Base-by-base conservation (phyloP, 106 monocot species). In the Platanthera guangdongensis region DNA sequence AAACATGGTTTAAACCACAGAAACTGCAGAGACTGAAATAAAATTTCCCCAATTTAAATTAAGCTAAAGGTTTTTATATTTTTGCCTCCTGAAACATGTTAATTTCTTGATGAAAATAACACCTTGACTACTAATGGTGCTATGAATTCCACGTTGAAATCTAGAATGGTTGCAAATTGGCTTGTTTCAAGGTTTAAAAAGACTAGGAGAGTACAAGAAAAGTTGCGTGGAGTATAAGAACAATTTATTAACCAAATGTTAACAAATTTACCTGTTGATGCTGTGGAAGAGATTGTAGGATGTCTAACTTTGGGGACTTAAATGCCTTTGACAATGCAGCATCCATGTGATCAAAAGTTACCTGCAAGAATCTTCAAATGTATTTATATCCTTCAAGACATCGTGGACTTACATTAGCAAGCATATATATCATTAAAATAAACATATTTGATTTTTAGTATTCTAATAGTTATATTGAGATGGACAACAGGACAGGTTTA, bases 321-420 rank as follows among this genome's bases (percentile, higher is more conserved):
- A 94, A 99, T 82, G 97, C 91, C 83, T 85, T 99, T 52, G 91
- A 92, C 72, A 99, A 80, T 70, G 94, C 94, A 67, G 76, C 62
- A 72, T 86, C 87, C 91, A 99, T 94, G 78, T 92, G 94, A 69
- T 92, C 82, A 83, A 92, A 87, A 22, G 67, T 86, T 65, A 96
- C 93, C 96, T 96, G 78, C 55, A 90, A 85, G 3, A 64, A 28
- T n/a, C 21, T 45, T 82, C 4, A 73, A 70, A 65, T 32, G 32
- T 32, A 65, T 65, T 65, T 65, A 8, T 65, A 65, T 30, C 32
- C 30, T 65, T 65, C 28, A 65, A 12, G 65, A 32, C 30, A 32
- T 65, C 65, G 28, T 32, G 11, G 32, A 11, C n/a, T 65, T 65
- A 32, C 11, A 65, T 32, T 65, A 39, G 65, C 2, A 65, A 65